Percentiles rank a stretch among this genome's conserved stretches.
Conservation (phyloP, 371 early-diverging fungal species). For the Rhizopus delemar region DNA sequence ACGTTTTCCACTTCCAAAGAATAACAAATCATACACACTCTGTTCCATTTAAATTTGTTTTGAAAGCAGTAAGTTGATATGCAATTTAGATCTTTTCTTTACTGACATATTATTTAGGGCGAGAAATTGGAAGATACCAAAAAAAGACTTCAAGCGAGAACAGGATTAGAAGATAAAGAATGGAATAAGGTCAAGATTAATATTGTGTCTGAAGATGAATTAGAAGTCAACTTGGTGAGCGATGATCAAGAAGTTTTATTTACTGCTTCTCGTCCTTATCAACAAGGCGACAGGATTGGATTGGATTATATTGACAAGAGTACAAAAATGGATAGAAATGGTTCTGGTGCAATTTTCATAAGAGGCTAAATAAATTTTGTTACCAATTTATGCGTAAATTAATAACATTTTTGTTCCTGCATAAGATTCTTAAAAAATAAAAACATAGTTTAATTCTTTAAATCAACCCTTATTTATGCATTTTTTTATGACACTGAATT, state of each 20-base stretch:
- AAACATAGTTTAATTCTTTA: not conserved
- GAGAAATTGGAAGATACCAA: constrained; percentile 73
- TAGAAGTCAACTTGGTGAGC: constrained; percentile 40
- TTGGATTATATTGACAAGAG: constrained; percentile 72
- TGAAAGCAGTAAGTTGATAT: constrained; percentile 54
- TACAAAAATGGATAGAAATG: constrained; percentile 47
- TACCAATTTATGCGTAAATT: not conserved
- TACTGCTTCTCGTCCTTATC: constrained; percentile 4
- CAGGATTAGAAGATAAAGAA: constrained; percentile 87
- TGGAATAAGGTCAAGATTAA: constrained; percentile 76
- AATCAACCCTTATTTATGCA: no score
- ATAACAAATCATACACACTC: constrained; percentile 72
- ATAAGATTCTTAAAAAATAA: not conserved
- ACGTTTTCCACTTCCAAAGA: constrained; percentile 77
- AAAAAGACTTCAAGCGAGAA: constrained; percentile 67
- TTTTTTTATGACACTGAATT: no score
- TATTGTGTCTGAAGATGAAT: constrained; percentile 40
- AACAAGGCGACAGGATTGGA: constrained; percentile 55
- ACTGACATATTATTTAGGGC: constrained; percentile 36
- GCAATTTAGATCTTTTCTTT: not conserved
- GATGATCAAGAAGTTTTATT: constrained; percentile 40
- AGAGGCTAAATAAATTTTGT: constrained; percentile 40
- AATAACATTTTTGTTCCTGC: not conserved
- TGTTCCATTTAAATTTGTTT: constrained; percentile 77
- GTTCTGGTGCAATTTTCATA: constrained; percentile 53